Percentiles rank a stretch among this genome's conserved stretches.
These are phyloP conservation scores for Claviceps africana DNA, from an alignment of 2,329 filamentous ascomycete genomes.

Conservation along the genomic window DNA sequence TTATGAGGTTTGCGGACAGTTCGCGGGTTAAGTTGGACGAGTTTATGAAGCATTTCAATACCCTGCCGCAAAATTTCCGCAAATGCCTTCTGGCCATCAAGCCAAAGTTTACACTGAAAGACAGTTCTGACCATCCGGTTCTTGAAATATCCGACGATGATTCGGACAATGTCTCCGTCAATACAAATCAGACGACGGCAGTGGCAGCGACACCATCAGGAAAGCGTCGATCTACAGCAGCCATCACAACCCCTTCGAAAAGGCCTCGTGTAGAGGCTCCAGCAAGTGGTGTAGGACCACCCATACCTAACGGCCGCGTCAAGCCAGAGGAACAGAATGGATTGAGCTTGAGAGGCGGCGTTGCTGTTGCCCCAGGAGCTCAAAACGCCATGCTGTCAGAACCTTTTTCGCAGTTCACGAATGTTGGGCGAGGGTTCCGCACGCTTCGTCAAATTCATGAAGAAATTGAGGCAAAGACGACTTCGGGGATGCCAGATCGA, in stretches of 20 bases:
- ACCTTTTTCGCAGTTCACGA: slow-evolving; percentile 26
- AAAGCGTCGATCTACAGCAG: slow-evolving; percentile 17
- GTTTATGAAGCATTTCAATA: slow-evolving; percentile 31
- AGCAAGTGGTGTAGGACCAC: slow-evolving; percentile 1
- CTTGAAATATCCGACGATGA: slow-evolving; percentile 28
- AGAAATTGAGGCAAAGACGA: slow-evolving; percentile 39
- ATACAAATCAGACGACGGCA: slow-evolving; percentile 9
- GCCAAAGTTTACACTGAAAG: slow-evolving; percentile 29
- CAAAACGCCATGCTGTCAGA: slow-evolving; percentile 13
- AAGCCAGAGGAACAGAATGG: slow-evolving; percentile 25
- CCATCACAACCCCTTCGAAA: slow-evolving; percentile 21
- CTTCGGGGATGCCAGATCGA: slow-evolving; percentile 43
- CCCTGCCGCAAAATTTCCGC: slow-evolving; percentile 37
- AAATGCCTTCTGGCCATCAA: slow-evolving; percentile 31
- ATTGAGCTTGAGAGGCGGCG: background rate
- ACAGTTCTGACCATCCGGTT: slow-evolving; percentile 20
- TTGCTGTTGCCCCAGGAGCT: slow-evolving; percentile 2
- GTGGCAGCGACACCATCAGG: slow-evolving; percentile 14
- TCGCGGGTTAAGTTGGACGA: slow-evolving; percentile 36
- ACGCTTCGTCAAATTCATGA: slow-evolving; percentile 37
- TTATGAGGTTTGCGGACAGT: slow-evolving; percentile 42
- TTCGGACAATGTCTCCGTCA: slow-evolving; percentile 17
- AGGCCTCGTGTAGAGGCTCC: slow-evolving; percentile 13
- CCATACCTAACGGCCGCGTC: slow-evolving; percentile 13
- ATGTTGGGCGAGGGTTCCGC: slow-evolving; percentile 26